phyloP scores from a whole-genome alignment of 225 moss, liverwort and hornwort species.

The Climacium dendroides region DNA sequence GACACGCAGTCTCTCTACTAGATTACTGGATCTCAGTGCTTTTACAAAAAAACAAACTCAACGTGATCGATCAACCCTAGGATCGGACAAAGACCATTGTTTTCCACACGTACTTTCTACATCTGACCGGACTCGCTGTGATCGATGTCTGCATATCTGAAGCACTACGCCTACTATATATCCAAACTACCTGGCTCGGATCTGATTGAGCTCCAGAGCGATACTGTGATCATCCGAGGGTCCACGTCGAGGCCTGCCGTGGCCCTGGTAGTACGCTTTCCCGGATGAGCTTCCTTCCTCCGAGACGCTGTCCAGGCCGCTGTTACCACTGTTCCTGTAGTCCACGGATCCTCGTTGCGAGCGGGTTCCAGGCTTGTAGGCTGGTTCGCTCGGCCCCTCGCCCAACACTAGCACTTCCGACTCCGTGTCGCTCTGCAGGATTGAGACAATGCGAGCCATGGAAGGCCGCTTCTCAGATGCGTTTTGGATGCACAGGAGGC shows the following conservation, averaged over 20 bases:
- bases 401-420: not conserved
- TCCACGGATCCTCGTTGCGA: not conserved
- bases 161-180: not conserved
- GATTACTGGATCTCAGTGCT: not conserved
- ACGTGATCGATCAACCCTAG: not conserved
- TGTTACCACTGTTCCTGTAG: not conserved
- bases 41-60: not conserved
- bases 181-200: not conserved
- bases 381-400: not conserved
- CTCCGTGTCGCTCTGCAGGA: slow-evolving; percentile 6
- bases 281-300: not conserved
- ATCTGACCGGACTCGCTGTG: not conserved
- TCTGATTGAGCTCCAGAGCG: not conserved
- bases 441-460: slow-evolving; percentile 9
- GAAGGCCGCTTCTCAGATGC: not conserved
- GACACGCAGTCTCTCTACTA: not conserved
- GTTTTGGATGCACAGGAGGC: slow-evolving; percentile 8
- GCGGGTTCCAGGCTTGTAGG: not conserved
- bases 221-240: not conserved
- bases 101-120: not conserved
- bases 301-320: not conserved
- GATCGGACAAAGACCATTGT: not conserved
- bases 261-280: not conserved
- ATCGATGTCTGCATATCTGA: not conserved
- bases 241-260: not conserved